Evolutionary conservation across 1,139 yeast genomes (phyloP).

Genomic region (Debaryomyces robertsiae): DNA sequence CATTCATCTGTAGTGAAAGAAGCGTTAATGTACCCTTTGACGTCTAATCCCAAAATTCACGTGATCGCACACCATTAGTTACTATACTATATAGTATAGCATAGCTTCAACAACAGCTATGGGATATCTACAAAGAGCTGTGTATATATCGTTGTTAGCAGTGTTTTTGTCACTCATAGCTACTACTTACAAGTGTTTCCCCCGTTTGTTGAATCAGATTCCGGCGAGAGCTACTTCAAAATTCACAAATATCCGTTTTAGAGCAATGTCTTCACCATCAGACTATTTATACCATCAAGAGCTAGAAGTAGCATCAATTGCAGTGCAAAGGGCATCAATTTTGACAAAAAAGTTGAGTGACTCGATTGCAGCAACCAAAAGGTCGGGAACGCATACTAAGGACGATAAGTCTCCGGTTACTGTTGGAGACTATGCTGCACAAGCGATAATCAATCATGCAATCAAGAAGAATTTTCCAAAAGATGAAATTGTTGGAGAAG

Average conservation of each 20-base stretch:
- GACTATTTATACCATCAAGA: conserved; percentile 47
- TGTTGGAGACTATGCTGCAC: conserved; percentile 95
- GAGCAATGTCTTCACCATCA: conserved; percentile 3
- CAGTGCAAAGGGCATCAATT: conserved; percentile 84
- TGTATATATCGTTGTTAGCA: conserved; percentile 6
- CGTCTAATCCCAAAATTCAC: conserved; percentile 1
- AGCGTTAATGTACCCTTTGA: too few species aligned
- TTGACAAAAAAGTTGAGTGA: conserved; percentile 75
- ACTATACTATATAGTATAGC: not conserved
- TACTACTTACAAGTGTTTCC: conserved; percentile 1
- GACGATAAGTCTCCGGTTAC: conserved; percentile 94
- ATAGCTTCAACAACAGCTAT: conserved; percentile 3
- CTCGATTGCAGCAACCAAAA: conserved; percentile 59
- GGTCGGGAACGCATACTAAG: conserved; percentile 71
- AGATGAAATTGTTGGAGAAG: conserved; percentile 94
- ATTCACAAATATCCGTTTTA: not conserved
- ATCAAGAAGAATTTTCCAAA: conserved; percentile 74
- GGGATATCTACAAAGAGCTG: conserved; percentile 1
- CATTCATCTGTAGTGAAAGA: too few species aligned
- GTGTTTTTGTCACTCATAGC: conserved; percentile 5
- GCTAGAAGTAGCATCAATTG: conserved; percentile 77
- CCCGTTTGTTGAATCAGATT: not conserved
- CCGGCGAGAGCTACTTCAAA: conserved; percentile 2
- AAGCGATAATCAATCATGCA: conserved; percentile 87
- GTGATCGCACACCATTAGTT: conserved; percentile 9